Conservation (phyloP, 768 basidiomycete genomes). For the Panaeolus papilionaceus region DNA sequence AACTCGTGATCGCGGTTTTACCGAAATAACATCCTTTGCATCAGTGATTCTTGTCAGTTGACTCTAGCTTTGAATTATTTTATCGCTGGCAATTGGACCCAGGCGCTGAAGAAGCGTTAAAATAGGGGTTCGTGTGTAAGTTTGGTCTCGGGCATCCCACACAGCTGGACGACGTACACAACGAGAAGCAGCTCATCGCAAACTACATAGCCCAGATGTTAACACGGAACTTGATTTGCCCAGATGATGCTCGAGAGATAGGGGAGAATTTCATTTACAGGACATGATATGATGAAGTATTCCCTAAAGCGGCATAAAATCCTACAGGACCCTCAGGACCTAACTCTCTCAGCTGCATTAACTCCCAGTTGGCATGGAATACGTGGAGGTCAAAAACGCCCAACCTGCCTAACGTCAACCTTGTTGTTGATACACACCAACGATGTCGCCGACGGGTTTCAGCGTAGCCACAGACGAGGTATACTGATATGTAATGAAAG, state of each 20-base stretch:
- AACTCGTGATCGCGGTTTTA: slow-evolving; percentile 28
- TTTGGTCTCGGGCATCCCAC: background rate
- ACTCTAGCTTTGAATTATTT: background rate
- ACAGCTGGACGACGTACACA: background rate
- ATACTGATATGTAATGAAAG: too few relatives aligned
- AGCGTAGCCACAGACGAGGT: too few relatives aligned
- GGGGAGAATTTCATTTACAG: background rate
- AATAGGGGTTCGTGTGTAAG: background rate
- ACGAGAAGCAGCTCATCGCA: background rate
- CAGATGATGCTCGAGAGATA: background rate
- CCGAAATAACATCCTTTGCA: slow-evolving; percentile 2
- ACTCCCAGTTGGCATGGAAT: background rate
- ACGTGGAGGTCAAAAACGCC: background rate
- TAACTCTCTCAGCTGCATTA: background rate
- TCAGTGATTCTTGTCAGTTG: slow-evolving; percentile 11
- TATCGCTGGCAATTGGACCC: slow-evolving; percentile 7
- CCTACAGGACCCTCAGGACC: background rate
- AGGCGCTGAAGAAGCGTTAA: background rate
- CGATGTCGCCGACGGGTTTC: too few relatives aligned
- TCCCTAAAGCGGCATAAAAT: background rate
- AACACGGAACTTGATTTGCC: slow-evolving; percentile 1
- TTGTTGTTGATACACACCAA: too few relatives aligned
- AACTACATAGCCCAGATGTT: background rate
- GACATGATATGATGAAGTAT: slow-evolving; percentile 8
- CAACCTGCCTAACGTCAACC: background rate